phyloP scores from a whole-genome alignment of 2,329 filamentous ascomycete genomes.

The Aspergillus texensis region DNA sequence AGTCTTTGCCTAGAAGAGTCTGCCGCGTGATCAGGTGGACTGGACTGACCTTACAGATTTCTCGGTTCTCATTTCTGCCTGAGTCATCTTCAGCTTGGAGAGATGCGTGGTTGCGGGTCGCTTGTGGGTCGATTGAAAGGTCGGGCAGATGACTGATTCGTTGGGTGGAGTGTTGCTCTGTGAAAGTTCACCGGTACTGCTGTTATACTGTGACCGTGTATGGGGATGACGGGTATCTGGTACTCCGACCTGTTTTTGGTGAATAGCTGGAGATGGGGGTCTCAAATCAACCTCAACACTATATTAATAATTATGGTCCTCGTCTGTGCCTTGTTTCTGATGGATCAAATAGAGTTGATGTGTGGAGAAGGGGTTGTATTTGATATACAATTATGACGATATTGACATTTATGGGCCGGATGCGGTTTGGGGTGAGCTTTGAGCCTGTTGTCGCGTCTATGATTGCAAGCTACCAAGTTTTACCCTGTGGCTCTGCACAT shows the following conservation, averaged over 20 bases:
- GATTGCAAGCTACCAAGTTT: background rate
- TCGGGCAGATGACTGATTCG: conserved; percentile 19
- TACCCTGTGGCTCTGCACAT: background rate
- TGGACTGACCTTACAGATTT: conserved; percentile 1
- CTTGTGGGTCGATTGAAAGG: conserved; percentile 9
- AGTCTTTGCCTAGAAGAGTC: conserved; percentile 9
- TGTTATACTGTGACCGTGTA: conserved; percentile 18
- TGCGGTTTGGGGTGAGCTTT: background rate
- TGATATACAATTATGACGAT: background rate
- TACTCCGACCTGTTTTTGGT: background rate
- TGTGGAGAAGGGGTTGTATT: background rate
- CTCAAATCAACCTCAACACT: background rate
- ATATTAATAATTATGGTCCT: background rate
- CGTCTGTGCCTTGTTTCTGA: background rate
- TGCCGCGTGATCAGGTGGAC: conserved; percentile 6
- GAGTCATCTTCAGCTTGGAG: background rate
- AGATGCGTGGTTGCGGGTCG: conserved; percentile 3
- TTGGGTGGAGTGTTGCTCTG: background rate
- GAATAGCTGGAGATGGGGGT: background rate
- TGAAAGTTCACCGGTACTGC: conserved; percentile 13
- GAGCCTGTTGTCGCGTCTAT: no score
- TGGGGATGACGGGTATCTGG: conserved; percentile 6
- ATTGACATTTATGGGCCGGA: background rate
- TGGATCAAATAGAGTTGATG: background rate
- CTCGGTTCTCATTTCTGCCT: conserved; percentile 4